Base-by-base conservation (phyloP, 2,329 filamentous ascomycete species). In the Diaporthe ampelina region DNA sequence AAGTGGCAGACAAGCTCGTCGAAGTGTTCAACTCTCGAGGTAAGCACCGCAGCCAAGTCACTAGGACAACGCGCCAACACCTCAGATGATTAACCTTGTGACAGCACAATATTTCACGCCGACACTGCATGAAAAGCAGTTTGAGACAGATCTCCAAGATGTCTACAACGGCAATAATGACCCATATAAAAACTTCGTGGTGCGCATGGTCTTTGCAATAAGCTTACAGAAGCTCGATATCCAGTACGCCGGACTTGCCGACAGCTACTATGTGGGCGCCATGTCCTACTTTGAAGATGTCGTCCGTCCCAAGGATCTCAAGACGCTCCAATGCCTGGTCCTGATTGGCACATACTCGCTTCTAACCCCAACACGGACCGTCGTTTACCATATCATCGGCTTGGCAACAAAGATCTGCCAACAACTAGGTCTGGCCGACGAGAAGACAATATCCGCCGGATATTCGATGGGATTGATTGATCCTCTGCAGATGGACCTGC, bases 261-360 rank as follows among this genome's bases (percentile, higher is more conserved):
- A 98, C 83, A 95, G 95, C 81, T 98, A 97, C 84, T 98, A 98
- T 80, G 88, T 98, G 29, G 94, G 95, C 32, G 96, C 96, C 7
- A 92, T 98, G 85, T 91, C 93, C 76, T 92, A 92, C 79, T 91
- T 98, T 76, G 94, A 98, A 82, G 91, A 91, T 3, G 92, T 97
- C 15, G 89, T 98, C 72, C 92, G 92, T 70, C 92, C 93, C n/a
- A 98, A 97, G 87, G 94, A 98, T 81, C 84, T 98, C 40, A 94
- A 93, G 79, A 97, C 97, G 0, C 85, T 98, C 21, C 97, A 98
- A 83, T 98, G 96, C 78, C 91, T 98, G 72, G 90, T 93, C 4
- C 85, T 99, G 21, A 94, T 98, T 78, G 95, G 92, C 1, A 94
- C 97, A 79, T 98, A 98, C 82, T 98, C 97, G 0, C 87, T 98